Conservation (phyloP, 176 grass and related monocot species). For the Rhynchospora pubera region DNA sequence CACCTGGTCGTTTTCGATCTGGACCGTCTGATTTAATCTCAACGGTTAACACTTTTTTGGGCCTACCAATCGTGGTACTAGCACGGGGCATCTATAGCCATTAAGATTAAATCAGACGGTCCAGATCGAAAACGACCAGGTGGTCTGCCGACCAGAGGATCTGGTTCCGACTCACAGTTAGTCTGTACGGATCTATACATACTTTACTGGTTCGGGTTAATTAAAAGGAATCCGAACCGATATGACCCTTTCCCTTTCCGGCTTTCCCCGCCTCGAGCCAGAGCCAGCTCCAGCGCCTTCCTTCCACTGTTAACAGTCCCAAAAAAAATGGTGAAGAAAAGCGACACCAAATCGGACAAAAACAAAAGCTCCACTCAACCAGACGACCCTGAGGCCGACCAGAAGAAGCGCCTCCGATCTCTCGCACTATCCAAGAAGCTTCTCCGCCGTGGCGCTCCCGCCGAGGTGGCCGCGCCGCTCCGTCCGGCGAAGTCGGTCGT, state of each 20-base stretch:
- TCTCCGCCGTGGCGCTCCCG: conserved; percentile 34
- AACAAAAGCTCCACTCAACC: conserved; percentile 2
- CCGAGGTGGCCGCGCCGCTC: conserved; percentile 29
- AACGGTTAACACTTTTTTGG: no score
- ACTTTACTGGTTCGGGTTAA: not conserved
- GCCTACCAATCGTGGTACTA: no score
- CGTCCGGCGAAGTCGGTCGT: conserved; percentile 43
- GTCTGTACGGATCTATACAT: no score
- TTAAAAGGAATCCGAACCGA: not conserved
- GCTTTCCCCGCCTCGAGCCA: no score
- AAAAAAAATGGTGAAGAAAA: conserved; percentile 60
- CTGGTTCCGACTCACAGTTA: no score
- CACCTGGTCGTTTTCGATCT: no score
- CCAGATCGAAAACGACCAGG: no score
- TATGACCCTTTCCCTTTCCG: not conserved
- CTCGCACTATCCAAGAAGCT: conserved; percentile 60
- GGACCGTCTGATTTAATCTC: no score
- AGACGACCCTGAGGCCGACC: conserved; percentile 38
- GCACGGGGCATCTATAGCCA: no score
- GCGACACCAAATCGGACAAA: not conserved
- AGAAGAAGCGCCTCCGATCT: conserved; percentile 52
- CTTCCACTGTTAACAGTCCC: no score
- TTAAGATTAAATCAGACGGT: no score
- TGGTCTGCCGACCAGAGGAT: no score
- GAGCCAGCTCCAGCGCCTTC: not conserved